Percentiles rank a stretch among this genome's conserved stretches.
Evolutionary conservation across 177 flowering plant genomes (phyloP).

Genomic region (Vitis hybrid): DNA sequence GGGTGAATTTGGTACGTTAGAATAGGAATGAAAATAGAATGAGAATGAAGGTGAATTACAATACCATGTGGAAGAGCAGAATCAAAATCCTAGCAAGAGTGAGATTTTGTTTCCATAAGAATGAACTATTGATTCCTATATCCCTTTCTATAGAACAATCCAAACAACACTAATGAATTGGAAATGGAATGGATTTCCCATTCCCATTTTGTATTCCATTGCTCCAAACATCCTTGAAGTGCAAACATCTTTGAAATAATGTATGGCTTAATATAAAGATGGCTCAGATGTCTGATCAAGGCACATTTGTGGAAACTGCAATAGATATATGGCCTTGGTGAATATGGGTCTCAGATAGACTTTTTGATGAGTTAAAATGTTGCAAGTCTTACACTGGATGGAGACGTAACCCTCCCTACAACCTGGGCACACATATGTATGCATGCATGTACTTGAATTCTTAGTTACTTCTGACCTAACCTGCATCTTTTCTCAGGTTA

Average conservation of each 20-base stretch:
- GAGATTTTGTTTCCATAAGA: no score
- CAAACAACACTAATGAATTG: not conserved
- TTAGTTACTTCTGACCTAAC: not conserved
- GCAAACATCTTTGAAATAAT: no score
- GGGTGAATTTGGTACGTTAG: not conserved
- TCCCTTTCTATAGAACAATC: no score
- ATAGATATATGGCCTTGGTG: not conserved
- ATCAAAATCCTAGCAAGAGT: no score
- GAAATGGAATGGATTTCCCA: not conserved
- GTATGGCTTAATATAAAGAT: no score
- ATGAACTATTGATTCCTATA: no score
- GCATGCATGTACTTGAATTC: not conserved
- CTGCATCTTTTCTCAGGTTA: slow-evolving; percentile 54
- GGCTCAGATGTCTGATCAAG: no score
- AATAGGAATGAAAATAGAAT: no score
- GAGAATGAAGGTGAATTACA: no score
- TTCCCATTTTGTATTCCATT: no score
- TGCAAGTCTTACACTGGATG: not conserved
- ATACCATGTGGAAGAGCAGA: no score
- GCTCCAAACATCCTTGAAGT: no score
- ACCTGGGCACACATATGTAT: not conserved
- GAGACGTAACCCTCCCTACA: not conserved
- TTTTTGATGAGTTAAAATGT: not conserved
- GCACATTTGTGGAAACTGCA: not conserved
- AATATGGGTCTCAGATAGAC: not conserved